Percentiles rank a stretch among this genome's conserved stretches.
These are phyloP conservation scores for Selaginella tamariscina DNA, from an alignment of 75 land plant genomes.

Conservation along the genomic window DNA sequence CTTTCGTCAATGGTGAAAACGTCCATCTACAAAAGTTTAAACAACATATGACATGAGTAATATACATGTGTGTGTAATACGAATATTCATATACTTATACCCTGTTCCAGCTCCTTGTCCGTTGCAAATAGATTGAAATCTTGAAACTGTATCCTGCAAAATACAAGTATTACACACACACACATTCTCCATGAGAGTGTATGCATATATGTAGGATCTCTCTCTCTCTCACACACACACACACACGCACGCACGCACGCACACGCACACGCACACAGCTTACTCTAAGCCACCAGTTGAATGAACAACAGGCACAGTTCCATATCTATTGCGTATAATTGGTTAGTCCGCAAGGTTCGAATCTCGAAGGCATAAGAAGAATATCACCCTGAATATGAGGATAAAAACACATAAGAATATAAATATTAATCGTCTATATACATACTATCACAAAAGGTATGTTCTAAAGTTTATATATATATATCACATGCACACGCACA, in stretches of 20 bases:
- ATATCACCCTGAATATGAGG: conserved; percentile 56
- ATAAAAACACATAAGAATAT: neutral
- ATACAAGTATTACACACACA: no score
- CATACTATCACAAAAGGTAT: no score
- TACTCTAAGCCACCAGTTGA: conserved; percentile 58
- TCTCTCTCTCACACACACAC: no score
- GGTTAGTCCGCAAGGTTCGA: conserved; percentile 96
- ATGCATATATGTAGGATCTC: no score
- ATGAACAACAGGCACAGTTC: conserved; percentile 88
- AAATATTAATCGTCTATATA: neutral
- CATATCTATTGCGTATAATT: conserved; percentile 90
- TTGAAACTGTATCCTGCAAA: conserved; percentile 72
- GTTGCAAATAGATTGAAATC: conserved; percentile 64
- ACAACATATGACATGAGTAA: no score
- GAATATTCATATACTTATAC: no score
- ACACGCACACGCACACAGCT: conserved; percentile 40
- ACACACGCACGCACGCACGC: no score
- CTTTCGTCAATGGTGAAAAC: conserved; percentile 67
- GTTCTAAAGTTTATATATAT: no score
- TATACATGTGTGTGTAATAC: no score
- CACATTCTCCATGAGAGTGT: no score
- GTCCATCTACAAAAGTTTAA: conserved; percentile 51
- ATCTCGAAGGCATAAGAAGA: conserved; percentile 90
- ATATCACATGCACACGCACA: no score
- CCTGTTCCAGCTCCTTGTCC: conserved; percentile 73